Conservation (phyloP, 805 yeast species). For the Middelhovenomyces tepae region DNA sequence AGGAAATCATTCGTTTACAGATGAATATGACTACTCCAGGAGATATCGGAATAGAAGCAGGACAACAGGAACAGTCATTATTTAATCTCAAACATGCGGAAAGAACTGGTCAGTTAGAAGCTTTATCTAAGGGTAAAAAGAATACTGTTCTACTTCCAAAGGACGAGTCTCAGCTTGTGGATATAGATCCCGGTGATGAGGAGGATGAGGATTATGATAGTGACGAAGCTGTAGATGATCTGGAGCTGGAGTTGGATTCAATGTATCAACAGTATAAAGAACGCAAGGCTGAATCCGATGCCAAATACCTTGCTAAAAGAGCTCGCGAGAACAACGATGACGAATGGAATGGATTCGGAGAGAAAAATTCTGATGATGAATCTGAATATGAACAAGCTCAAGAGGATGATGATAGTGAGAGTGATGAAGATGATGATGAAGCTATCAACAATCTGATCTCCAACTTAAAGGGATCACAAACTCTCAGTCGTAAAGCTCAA, state of each 20-base stretch:
- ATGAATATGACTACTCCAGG: slow-evolving; percentile 91
- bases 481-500: slow-evolving; percentile 28
- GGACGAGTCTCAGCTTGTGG: slow-evolving; percentile 23
- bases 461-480: slow-evolving; percentile 13
- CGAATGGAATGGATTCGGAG: slow-evolving; percentile 33
- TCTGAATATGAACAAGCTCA: slow-evolving; percentile 22
- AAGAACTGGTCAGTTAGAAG: slow-evolving; percentile 71
- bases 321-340: slow-evolving; percentile 41
- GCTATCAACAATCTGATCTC: slow-evolving; percentile 13
- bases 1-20: slow-evolving; percentile 84
- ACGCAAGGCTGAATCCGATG: slow-evolving; percentile 31
- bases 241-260: slow-evolving; percentile 74
- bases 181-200: slow-evolving; percentile 27
- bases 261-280: slow-evolving; percentile 69
- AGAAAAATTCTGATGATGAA: slow-evolving; percentile 11
- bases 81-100: slow-evolving; percentile 82
- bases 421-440: slow-evolving; percentile 17
- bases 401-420: slow-evolving; percentile 24
- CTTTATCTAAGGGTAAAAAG: slow-evolving; percentile 64
- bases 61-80: slow-evolving; percentile 62
- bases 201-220: slow-evolving; percentile 28
- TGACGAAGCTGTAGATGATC: slow-evolving; percentile 36
- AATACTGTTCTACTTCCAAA: slow-evolving; percentile 35
- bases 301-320: slow-evolving; percentile 44
- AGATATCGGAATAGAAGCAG: slow-evolving; percentile 92